Conservation (phyloP, 305 asterid genomes). For the Fraxinus albicans region DNA sequence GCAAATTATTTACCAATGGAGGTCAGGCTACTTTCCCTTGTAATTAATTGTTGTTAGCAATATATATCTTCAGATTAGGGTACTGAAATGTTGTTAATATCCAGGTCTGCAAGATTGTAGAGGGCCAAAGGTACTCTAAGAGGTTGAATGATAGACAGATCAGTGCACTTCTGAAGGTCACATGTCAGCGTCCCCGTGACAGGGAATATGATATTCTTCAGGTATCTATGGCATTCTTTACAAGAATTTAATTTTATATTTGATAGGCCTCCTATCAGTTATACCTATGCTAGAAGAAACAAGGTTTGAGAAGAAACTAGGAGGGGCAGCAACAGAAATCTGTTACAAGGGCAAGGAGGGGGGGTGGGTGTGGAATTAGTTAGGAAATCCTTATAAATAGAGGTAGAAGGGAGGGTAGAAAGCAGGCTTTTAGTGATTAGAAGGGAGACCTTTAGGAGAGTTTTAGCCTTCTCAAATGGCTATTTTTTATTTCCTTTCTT, state of each 20-base stretch:
- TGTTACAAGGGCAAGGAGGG: background rate
- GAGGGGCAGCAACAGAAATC: background rate
- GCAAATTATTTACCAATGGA: slow-evolving; percentile 95
- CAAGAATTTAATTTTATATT: background rate
- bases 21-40: slow-evolving; percentile 39
- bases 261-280: background rate
- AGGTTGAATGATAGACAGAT: slow-evolving; percentile 87
- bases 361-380: background rate
- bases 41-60: background rate
- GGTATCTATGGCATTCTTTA: slow-evolving; percentile 35
- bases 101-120: slow-evolving; percentile 91
- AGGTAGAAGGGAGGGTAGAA: background rate
- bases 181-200: slow-evolving; percentile 92
- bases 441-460: background rate
- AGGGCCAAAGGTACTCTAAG: slow-evolving; percentile 91
- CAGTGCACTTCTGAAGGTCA: slow-evolving; percentile 78
- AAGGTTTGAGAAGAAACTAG: background rate
- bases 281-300: background rate
- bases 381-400: background rate
- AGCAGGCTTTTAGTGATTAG: background rate
- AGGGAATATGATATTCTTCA: slow-evolving; percentile 73
- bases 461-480: background rate
- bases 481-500: background rate
- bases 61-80: background rate
- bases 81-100: slow-evolving; percentile 7